phyloP scores from a whole-genome alignment of 352 stramenopile genomes.

The Phytophthora sp. region DNA sequence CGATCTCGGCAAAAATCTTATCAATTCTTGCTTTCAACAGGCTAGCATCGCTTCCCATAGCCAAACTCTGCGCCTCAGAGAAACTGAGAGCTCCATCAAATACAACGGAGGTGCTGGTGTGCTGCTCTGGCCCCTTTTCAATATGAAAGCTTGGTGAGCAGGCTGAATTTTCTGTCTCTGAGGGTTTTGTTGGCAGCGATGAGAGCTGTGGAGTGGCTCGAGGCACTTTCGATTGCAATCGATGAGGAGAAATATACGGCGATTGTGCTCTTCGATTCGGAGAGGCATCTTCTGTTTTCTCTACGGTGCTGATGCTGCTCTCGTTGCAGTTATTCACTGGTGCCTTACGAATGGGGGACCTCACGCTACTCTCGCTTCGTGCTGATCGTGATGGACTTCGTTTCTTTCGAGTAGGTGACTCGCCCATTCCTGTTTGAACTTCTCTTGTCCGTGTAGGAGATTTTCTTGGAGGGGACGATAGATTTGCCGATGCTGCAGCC shows the following conservation, averaged over 20 bases:
- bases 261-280: constrained; percentile 6
- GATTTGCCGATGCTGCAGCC: constrained; percentile 12
- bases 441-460: not conserved
- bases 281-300: not conserved
- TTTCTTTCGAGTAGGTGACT: constrained; percentile 1
- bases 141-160: too few species aligned
- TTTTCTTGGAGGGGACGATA: constrained; percentile 6
- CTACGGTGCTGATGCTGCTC: not conserved
- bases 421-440: not conserved
- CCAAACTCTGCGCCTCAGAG: constrained; percentile 38
- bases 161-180: not conserved
- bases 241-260: constrained; percentile 15
- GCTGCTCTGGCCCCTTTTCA: too few species aligned
- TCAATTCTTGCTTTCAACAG: constrained; percentile 14
- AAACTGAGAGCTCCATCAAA: constrained; percentile 55
- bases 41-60: constrained; percentile 20
- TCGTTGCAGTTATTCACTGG: not conserved
- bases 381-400: constrained; percentile 21
- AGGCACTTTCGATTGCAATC: constrained; percentile 1
- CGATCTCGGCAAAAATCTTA: constrained; percentile 14
- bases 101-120: not conserved
- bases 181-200: constrained; percentile 6
- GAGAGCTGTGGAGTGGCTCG: constrained; percentile 18
- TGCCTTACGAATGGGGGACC: not conserved
- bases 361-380: constrained; percentile 1